Evolutionary conservation across 2,329 filamentous ascomycete genomes (phyloP), one percentile per base, ranked within the genome.

Genomic region (Alternaria novae-zelandiae): DNA sequence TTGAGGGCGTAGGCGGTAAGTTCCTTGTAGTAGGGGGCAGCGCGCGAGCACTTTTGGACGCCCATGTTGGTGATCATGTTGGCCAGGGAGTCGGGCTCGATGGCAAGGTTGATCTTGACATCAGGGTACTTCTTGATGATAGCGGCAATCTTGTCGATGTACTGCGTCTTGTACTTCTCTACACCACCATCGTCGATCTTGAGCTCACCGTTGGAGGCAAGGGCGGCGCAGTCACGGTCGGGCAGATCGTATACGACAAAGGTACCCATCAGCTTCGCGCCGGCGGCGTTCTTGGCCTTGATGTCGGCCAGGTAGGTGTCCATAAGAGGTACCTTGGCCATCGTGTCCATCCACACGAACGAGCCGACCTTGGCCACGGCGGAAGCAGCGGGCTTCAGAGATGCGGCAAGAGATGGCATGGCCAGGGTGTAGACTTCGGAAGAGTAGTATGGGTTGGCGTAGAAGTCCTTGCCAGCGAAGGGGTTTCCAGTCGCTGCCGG

Each of bases 201-300:
- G 49, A 87, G 84, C 76, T 90, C 88, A 63, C 88, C 88, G 72
- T 89, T 89, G 66, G 87, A 89, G 13, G 88, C 87, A 69, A 86
- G 81, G 54, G 88, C 88, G 13, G 88, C 85, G 72, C 88, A 90
- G 74, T 90, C 88, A 74, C 88, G 86, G 69, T 89, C 87, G 47
- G 88, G 88, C 12, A 90, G 79, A 74, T 90, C 85, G 76, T 90
- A 90, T 57, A 90, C 86, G 58, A 90, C 88, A 57, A 89, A 85
- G 2, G 82, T 82, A 17, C 82, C 83, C 17, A 83, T 82, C 60
- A 84, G 81, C 55, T 75, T 83, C 8, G 83, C 83, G n/a, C 84
- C 84, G 25, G 81, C 83, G 25, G 75, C 78, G 60, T 87, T 86
- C 67, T 82, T 72, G 41, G 78, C 70, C 64, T 82, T 75, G 70